These are phyloP conservation scores for Fagopyrum homotropicum DNA, from an alignment of 148 eudicot species.

Conservation along the genomic window DNA sequence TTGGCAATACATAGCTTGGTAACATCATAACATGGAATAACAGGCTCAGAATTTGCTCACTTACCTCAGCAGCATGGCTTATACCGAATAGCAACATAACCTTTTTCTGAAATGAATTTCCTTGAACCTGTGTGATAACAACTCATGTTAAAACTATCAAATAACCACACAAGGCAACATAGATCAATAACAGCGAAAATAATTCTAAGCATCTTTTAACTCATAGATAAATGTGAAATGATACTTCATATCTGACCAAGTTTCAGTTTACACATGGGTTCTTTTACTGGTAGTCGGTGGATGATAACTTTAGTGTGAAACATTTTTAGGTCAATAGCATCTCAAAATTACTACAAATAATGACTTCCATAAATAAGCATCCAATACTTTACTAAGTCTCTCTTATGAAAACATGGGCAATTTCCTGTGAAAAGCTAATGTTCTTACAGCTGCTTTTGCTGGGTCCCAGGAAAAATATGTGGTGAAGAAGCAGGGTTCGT, in stretches of 20 bases:
- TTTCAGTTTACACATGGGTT: neutral
- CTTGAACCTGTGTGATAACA: conserved; percentile 49
- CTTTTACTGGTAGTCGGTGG: neutral
- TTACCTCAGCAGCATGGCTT: conserved; percentile 70
- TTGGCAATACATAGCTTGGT: neutral
- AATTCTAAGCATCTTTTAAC: neutral
- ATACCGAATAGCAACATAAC: conserved; percentile 74
- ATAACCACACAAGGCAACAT: neutral
- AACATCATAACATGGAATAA: neutral
- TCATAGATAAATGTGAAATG: neutral
- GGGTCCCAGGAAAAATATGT: conserved; percentile 92
- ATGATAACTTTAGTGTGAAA: neutral
- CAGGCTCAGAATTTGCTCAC: neutral
- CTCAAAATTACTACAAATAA: neutral
- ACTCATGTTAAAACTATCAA: neutral
- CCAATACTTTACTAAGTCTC: neutral
- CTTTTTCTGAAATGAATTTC: conserved; percentile 97
- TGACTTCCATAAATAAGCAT: neutral
- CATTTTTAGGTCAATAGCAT: neutral
- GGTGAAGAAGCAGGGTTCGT: conserved; percentile 97
- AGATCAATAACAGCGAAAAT: conserved; percentile 7
- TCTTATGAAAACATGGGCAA: neutral
- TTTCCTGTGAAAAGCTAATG: neutral
- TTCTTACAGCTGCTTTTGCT: conserved; percentile 82
- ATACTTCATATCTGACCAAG: conserved; percentile 7